A percentile compares a stretch with the other conserved stretches of the same genome.
Conservation (phyloP, 306 rosid genomes). For the Geum urbanum region DNA sequence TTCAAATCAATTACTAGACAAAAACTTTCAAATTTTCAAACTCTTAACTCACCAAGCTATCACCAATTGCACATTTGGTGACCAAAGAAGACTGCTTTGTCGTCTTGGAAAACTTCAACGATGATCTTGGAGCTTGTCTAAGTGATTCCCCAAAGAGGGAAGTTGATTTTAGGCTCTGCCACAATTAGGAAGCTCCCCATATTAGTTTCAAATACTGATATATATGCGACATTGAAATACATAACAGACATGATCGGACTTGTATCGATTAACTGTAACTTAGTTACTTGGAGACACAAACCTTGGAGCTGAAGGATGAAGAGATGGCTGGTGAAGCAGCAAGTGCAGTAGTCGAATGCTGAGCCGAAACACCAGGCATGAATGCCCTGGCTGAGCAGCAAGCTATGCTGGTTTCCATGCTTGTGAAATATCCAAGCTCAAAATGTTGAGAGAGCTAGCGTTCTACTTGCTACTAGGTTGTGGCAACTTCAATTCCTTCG, state of each 20-base stretch:
- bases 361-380: constrained; percentile 49
- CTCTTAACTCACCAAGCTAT: constrained; percentile 62
- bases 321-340: constrained; percentile 51
- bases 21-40: neutral
- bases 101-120: constrained; percentile 54
- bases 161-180: constrained; percentile 36
- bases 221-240: neutral
- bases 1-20: neutral
- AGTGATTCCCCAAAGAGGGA: constrained; percentile 80
- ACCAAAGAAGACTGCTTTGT: constrained; percentile 35
- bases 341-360: constrained; percentile 37
- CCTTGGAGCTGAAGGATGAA: constrained; percentile 62
- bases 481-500: too few species aligned
- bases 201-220: neutral
- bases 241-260: neutral
- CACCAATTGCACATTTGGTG: constrained; percentile 83
- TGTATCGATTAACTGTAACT: neutral
- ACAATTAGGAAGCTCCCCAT: neutral
- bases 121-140: constrained; percentile 53
- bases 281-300: constrained; percentile 10
- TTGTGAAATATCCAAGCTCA: too few species aligned
- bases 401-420: too few species aligned
- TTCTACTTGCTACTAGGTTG: too few species aligned
- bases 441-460: too few species aligned
- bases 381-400: constrained; percentile 20